These are phyloP conservation scores for Kwoniella dejecticola DNA, from an alignment of 768 basidiomycete genomes.

Conservation along the genomic window DNA sequence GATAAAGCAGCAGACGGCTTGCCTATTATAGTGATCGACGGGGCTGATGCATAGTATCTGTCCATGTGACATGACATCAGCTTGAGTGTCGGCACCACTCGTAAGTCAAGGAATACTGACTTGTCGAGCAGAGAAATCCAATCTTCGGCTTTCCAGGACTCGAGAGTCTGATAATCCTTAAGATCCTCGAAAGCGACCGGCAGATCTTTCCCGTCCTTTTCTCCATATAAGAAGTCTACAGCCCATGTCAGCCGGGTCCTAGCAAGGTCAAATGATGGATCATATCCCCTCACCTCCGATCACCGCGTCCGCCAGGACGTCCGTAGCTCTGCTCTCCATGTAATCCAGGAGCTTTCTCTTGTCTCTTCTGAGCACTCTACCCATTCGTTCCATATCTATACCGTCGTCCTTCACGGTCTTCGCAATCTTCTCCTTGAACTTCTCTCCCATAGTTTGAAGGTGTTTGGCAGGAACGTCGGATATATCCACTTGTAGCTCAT, in stretches of 20 bases:
- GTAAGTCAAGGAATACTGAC: slow-evolving; percentile 58
- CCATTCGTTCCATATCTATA: slow-evolving; percentile 88
- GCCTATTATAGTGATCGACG: slow-evolving; percentile 75
- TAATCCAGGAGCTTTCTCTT: slow-evolving; percentile 68
- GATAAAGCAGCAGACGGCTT: slow-evolving; percentile 84
- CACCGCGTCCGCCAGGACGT: slow-evolving; percentile 44
- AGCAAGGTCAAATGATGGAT: not conserved
- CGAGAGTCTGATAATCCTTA: slow-evolving; percentile 67
- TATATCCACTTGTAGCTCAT: slow-evolving; percentile 74
- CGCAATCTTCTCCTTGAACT: slow-evolving; percentile 68
- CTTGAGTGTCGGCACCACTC: not conserved
- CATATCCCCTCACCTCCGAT: slow-evolving; percentile 42
- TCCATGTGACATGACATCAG: not conserved
- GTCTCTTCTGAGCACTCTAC: slow-evolving; percentile 79
- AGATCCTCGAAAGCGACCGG: slow-evolving; percentile 74
- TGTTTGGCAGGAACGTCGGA: slow-evolving; percentile 81
- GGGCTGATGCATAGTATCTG: slow-evolving; percentile 77
- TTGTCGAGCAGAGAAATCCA: slow-evolving; percentile 77
- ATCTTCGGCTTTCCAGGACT: slow-evolving; percentile 70
- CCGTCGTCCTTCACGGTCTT: slow-evolving; percentile 69
- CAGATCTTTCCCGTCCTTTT: slow-evolving; percentile 77
- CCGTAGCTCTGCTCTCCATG: slow-evolving; percentile 49
- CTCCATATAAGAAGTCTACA: slow-evolving; percentile 79
- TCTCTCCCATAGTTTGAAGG: slow-evolving; percentile 70
- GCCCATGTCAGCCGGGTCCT: no score